These are phyloP conservation scores for Gracilaria caudata DNA, from an alignment of 23 red algal species.

Conservation along the genomic window DNA sequence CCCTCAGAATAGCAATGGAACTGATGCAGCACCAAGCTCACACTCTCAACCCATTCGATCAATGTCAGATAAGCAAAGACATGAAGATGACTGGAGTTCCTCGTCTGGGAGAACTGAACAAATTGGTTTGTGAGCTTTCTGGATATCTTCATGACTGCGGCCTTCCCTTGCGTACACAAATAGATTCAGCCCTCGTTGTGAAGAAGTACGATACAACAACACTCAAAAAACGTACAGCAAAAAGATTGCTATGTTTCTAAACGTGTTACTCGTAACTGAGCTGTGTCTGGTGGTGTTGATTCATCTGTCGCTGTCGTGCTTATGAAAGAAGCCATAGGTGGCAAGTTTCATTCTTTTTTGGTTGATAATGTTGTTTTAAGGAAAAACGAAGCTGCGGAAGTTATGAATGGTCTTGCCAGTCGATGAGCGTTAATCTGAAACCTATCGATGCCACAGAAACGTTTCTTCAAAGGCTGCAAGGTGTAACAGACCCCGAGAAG, in stretches of 20 bases:
- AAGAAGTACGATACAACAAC: too few relatives aligned
- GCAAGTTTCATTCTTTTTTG: slow-evolving; percentile 87
- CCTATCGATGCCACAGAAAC: slow-evolving; percentile 73
- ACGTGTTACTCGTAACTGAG: too few relatives aligned
- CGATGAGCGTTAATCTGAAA: slow-evolving; percentile 77
- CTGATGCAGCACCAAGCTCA: background rate
- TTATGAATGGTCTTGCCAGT: slow-evolving; percentile 64
- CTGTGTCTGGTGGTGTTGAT: slow-evolving; percentile 96
- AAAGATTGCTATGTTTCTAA: too few relatives aligned
- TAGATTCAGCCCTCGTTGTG: too few relatives aligned
- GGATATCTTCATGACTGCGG: too few relatives aligned
- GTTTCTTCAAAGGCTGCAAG: slow-evolving; percentile 76
- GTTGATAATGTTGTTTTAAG: slow-evolving; percentile 96
- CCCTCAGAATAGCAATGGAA: background rate
- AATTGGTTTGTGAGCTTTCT: too few relatives aligned
- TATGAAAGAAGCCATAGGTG: slow-evolving; percentile 83
- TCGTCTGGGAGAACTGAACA: background rate
- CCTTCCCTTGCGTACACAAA: too few relatives aligned
- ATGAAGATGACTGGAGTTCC: background rate
- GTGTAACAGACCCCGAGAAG: slow-evolving; percentile 87
- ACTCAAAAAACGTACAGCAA: too few relatives aligned
- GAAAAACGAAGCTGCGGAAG: slow-evolving; percentile 84
- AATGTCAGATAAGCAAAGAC: background rate
- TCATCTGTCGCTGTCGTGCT: slow-evolving; percentile 96
- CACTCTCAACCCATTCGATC: background rate